Evolutionary conservation across 2,329 filamentous ascomycete genomes (phyloP), one percentile per base, ranked within the genome.

Genomic region (Cladobotryum mycophilum): DNA sequence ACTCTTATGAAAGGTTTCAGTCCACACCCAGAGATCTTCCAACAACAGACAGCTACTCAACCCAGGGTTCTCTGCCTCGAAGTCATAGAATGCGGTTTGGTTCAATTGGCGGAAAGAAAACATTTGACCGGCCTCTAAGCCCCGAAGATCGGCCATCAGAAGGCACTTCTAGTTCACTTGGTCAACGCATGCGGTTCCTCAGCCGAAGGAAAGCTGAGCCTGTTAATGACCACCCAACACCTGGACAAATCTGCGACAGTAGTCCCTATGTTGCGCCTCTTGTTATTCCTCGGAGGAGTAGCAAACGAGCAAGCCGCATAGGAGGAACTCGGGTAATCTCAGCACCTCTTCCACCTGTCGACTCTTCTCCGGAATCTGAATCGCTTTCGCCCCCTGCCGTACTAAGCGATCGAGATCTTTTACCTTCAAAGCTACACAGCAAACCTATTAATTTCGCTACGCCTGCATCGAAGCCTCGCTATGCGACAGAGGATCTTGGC

Each of bases 221-320:
- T 54, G 25, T 72, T 48, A 71, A 76, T 87, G 34, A 13, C 34
- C 48, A 43, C n/a, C 20, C 25, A 34, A 9, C 30, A 13, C 20
- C 37, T 22, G 43, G 34, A 35, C 22, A 46, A 30, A 30, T 30
- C 25, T 6, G 25, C 25, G 25, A 30, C 8, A 30, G 8, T 30
- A 30, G 25, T 6, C 70, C 70, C 40, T 69, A 73, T 52, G 77
- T 76, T 13, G 68, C 76, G 51, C 79, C 82, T n/a, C 67, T 86
- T 40, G 76, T 69, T 53, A 70, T 85, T 49, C 76, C 78, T 14
- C 70, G 70, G 40, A 80, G 73, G 63, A 76, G 67, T 60, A 73
- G 67, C 60, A 79, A 72, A 59, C 70, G 71, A 35, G 60, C 59
- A 47, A 61, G 62, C 8, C 60, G 58, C 46, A 36, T 33, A 37